Percentiles rank a stretch among this genome's conserved stretches.
phyloP scores from a whole-genome alignment of 2,329 filamentous ascomycete genomes.

The Epichloe amarillans region DNA sequence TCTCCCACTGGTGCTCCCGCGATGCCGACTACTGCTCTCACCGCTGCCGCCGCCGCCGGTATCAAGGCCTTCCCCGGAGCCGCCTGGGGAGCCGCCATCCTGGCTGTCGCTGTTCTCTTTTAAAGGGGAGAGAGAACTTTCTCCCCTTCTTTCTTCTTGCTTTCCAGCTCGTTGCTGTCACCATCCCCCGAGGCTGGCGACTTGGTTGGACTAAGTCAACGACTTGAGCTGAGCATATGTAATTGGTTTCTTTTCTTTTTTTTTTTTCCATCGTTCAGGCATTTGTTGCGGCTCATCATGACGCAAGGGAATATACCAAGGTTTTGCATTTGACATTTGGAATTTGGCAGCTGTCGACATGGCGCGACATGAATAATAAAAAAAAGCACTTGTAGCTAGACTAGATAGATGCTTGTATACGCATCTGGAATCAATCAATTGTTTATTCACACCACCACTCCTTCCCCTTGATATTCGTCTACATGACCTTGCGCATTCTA shows the following conservation, averaged over 20 bases:
- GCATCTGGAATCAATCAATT: not conserved
- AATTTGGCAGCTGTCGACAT: not conserved
- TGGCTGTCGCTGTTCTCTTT: slow-evolving; percentile 15
- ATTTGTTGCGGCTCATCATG: not conserved
- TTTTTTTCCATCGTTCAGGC: not conserved
- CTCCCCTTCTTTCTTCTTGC: not conserved
- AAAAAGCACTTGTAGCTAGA: slow-evolving; percentile 2
- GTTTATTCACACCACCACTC: not conserved
- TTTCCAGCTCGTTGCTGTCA: not conserved
- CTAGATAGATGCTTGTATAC: not conserved
- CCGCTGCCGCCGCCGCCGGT: slow-evolving; percentile 18
- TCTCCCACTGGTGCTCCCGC: slow-evolving; percentile 10
- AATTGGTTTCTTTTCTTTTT: not conserved
- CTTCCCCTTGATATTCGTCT: not conserved
- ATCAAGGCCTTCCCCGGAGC: slow-evolving; percentile 11
- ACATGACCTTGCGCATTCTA: not conserved
- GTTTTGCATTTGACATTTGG: slow-evolving; percentile 1
- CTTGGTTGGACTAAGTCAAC: not conserved
- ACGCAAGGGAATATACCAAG: slow-evolving; percentile 1
- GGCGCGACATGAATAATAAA: not conserved
- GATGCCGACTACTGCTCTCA: slow-evolving; percentile 16
- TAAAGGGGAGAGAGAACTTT: slow-evolving; percentile 7
- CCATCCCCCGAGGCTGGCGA: not conserved
- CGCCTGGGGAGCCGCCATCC: slow-evolving; percentile 12
- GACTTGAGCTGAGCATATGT: not conserved